Evolutionary conservation across 1,284 basidiomycete species (phyloP).

Genomic region (Leccinum glutinopallens): DNA sequence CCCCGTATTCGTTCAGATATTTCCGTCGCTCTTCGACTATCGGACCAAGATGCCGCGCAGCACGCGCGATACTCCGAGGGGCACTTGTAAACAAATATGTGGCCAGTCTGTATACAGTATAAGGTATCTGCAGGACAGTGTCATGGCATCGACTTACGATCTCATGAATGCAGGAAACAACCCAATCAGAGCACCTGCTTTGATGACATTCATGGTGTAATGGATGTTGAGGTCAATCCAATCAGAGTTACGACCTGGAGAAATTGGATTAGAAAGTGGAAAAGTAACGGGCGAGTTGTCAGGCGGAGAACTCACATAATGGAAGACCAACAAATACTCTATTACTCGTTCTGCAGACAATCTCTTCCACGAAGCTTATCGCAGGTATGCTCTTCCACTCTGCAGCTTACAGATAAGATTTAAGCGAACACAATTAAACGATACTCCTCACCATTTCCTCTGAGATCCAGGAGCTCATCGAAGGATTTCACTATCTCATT

Average conservation of each 20-base stretch:
- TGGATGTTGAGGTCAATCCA: conserved; percentile 39
- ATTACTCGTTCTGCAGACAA: conserved; percentile 39
- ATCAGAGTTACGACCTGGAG: conserved; percentile 43
- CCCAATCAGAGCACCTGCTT: conserved; percentile 30
- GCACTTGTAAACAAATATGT: conserved; percentile 1
- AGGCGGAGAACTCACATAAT: conserved; percentile 35
- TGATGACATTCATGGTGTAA: conserved; percentile 36
- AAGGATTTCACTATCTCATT: conserved; percentile 39
- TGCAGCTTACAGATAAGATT: conserved; percentile 14
- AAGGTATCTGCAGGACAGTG: fast-evolving
- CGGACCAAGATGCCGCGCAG: conserved; percentile 35
- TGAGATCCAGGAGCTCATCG: conserved; percentile 26
- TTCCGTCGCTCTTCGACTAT: conserved; percentile 41
- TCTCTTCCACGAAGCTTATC: conserved; percentile 19
- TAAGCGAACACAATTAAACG: neutral
- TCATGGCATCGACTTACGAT: conserved; percentile 34
- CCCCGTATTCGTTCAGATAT: conserved; percentile 36
- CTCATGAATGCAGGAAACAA: conserved; percentile 42
- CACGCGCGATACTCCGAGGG: conserved; percentile 3
- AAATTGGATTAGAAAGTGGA: neutral
- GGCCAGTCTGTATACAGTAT: conserved; percentile 4
- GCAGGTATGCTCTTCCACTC: conserved; percentile 35
- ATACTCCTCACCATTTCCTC: conserved; percentile 18
- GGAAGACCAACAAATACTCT: conserved; percentile 44
- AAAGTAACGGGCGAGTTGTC: neutral